These are phyloP conservation scores for Rhodotorula babjevae DNA, from an alignment of 768 basidiomycete genomes.

Conservation along the genomic window DNA sequence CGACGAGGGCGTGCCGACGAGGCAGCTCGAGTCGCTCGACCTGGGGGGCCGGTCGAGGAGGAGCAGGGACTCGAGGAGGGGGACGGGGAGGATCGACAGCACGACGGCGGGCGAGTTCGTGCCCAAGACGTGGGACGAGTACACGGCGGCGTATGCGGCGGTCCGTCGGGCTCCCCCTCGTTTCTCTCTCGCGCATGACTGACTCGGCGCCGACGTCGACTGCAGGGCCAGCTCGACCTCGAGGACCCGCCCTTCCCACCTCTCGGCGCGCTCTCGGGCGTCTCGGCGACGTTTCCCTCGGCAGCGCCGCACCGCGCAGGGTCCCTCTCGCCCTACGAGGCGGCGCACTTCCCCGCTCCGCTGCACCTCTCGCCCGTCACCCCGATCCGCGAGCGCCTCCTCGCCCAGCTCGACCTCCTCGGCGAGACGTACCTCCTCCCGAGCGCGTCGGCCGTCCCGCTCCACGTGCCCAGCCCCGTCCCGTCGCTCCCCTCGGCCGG, in stretches of 20 bases:
- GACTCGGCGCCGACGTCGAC: not conserved
- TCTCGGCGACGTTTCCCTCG: not conserved
- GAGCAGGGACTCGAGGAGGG: not conserved
- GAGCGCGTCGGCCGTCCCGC: not conserved
- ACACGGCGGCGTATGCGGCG: constrained; percentile 1
- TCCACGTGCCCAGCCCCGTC: constrained; percentile 1
- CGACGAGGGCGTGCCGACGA: not conserved
- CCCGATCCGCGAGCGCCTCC: constrained; percentile 15
- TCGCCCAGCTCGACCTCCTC: constrained; percentile 25
- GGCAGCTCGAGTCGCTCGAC: not conserved
- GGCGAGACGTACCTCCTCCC: constrained; percentile 6
- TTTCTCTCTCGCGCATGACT: not conserved
- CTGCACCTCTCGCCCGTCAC: constrained; percentile 12
- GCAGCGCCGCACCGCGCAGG: not conserved
- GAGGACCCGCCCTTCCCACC: constrained; percentile 19
- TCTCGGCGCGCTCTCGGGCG: not conserved
- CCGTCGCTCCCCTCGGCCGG: not conserved
- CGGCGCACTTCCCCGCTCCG: constrained; percentile 18
- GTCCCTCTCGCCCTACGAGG: constrained; percentile 17
- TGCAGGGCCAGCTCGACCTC: constrained; percentile 23
- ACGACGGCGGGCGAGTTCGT: not conserved
- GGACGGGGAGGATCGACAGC: not conserved
- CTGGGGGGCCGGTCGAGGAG: not conserved
- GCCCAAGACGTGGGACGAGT: constrained; percentile 20
- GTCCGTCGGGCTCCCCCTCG: not conserved